Evolutionary conservation across 257 asterid genomes (phyloP), one percentile per base, ranked within the genome.

Genomic region (Anisodus tanguticus): DNA sequence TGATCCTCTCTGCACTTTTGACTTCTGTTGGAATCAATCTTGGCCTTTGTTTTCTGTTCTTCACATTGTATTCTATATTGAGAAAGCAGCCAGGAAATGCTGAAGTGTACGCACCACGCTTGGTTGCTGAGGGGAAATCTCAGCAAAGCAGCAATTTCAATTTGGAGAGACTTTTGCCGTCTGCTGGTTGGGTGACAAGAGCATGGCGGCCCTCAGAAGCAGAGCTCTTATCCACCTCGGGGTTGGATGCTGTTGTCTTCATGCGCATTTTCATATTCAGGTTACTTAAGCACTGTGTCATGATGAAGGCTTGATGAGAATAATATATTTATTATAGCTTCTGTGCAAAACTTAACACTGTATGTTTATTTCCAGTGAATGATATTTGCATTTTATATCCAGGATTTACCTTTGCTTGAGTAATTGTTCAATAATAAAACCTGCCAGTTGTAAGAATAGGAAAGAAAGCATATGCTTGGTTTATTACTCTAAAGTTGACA

Each of bases 171-270:
- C 82, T 91, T 15, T 60, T 92, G 71, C 92, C 98, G 8, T 92
- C 95, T 72, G 72, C 94, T 70, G 87, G 88, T 78, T 97, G 99
- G 99, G 91, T 93, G 85, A 91, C 88, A 79, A 90, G 90, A 69
- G 99, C 99, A 69, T 95, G 98, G 98, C 83, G 79, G 82, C 90
- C 91, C 80, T 87, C 99, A 9, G 99, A 97, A 85, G 98, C 89
- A 70, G 97, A 97, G 87, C 90, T 97, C 71, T 60, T 97, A 89
- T 60, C 87, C 6, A 88, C 51, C 63, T 90, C 95, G 35, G 98
- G 99, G 37, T 89, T 97, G 89, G 99, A 97, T 88, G 99, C 97
- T 19, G 94, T 97, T 0, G 99, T 97, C 39, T 95, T 97, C 90
- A 93, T 97, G 95, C 97, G 98, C 83, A 93, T 97, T 88, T 91